Evolutionary conservation across 73 alveolate species (phyloP), one percentile per base, ranked within the genome.

Genomic region (Uronychia binucleata): DNA sequence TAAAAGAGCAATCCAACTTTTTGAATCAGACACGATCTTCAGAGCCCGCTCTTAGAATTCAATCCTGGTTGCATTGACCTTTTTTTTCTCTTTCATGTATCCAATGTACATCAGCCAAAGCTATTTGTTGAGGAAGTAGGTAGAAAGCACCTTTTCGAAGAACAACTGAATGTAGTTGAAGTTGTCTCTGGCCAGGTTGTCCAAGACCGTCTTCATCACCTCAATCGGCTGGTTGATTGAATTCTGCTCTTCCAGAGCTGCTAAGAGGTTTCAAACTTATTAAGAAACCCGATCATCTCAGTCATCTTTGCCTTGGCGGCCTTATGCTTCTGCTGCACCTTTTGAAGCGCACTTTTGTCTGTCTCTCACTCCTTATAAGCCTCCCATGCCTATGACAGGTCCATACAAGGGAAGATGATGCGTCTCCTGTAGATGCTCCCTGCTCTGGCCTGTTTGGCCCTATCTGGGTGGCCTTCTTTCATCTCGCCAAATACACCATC

Each of bases 391-490:
- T 46, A 19, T 5, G 5, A 46, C n/a, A 46, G 67, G 19, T 46
- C 67, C 28, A 11, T 28, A 0, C 85, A 74, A 33, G 91, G 91
- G 27, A 85, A 77, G 8, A 75, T 77, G 28, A 77, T 81, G 76
- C 91, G 76, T 27, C 91, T 76, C 78, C 91, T 1, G 46, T 85
- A 85, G 27, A 85, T 85, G 57, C 91, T 85, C 46, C 91, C 28
- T 27, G 77, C 77, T 27, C 59, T 19, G 1, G 14, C 57, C 32
- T 85, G 67, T 33, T 85, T 85, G 1, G n/a, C 34, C 79, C 57
- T 34, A 31, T 31, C 28, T 0, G 58, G 78, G 28, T 83, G 31
- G 30, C 58, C 32, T 31, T 85, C 30, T 46, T 33, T 28, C 59
- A 83, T 33, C 28, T 59, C 5, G 19, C 75, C 90, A 0, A 75